Conservation (phyloP, 805 yeast species). For the Metschnikowia lochheadii region DNA sequence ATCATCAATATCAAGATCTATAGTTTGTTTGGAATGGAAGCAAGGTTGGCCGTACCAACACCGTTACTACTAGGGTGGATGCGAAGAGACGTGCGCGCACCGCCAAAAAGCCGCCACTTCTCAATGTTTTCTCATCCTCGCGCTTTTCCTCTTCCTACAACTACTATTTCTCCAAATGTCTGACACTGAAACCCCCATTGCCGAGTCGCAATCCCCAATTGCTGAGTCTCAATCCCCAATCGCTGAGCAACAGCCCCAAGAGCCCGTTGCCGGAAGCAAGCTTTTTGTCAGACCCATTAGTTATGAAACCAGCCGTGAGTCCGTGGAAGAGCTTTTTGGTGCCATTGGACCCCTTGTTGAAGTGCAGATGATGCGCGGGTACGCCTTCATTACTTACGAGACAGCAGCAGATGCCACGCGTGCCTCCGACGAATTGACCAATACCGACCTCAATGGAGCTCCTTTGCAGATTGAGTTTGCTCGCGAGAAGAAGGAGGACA, state of each 20-base stretch:
- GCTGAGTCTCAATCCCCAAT: conserved; percentile 3
- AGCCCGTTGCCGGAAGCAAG: conserved; percentile 8
- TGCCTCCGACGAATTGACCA: conserved; percentile 46
- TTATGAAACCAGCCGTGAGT: conserved; percentile 47
- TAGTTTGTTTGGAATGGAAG: no score
- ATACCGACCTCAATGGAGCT: conserved; percentile 47
- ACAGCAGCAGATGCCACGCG: conserved; percentile 50
- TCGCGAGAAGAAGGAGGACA: conserved; percentile 51
- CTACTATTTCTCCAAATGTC: conserved; percentile 6
- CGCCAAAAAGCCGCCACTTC: conserved; percentile 1
- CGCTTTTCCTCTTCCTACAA: neutral
- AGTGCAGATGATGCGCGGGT: conserved; percentile 72
- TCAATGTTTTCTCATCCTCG: neutral
- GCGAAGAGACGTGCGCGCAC: conserved; percentile 9
- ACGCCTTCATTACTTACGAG: conserved; percentile 85
- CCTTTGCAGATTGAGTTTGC: conserved; percentile 51
- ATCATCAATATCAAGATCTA: no score
- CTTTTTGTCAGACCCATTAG: conserved; percentile 63
- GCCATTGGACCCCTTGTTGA: conserved; percentile 65
- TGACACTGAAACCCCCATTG: conserved; percentile 7
- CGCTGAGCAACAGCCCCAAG: conserved; percentile 1
- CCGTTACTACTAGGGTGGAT: no score
- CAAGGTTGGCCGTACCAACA: no score
- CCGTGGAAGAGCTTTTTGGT: conserved; percentile 64
- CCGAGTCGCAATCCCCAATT: conserved; percentile 5